These are phyloP conservation scores for Endocladia muricata DNA, from an alignment of 31 red algal species.

Conservation along the genomic window DNA sequence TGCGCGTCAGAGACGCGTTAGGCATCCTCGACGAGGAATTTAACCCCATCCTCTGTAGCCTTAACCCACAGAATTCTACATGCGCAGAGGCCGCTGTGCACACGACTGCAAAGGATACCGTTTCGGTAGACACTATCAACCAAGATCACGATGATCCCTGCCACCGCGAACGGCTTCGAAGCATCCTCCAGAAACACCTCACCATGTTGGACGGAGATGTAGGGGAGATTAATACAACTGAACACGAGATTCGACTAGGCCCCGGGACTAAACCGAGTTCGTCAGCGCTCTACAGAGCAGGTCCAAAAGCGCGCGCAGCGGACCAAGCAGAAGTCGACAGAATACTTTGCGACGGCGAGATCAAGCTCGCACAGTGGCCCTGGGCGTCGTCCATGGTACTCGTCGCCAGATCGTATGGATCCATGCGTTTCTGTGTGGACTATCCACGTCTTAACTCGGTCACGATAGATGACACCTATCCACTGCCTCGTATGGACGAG, in stretches of 20 bases:
- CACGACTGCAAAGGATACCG: neutral
- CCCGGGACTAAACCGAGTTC: neutral
- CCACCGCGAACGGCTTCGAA: neutral
- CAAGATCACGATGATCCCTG: neutral
- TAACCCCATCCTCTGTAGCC: neutral
- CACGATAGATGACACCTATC: slow-evolving; percentile 37
- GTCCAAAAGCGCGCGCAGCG: slow-evolving; percentile 2
- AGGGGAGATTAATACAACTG: neutral
- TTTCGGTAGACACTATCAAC: neutral
- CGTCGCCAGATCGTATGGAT: slow-evolving; percentile 38
- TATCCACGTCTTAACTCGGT: slow-evolving; percentile 40
- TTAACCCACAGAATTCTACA: neutral
- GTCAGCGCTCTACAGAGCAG: neutral
- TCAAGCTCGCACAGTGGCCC: slow-evolving; percentile 42
- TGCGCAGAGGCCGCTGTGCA: neutral
- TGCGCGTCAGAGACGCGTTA: neutral
- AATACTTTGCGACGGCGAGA: slow-evolving; percentile 12
- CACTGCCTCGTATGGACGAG: slow-evolving; percentile 55
- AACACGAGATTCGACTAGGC: neutral
- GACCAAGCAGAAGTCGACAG: slow-evolving; percentile 15
- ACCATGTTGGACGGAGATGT: neutral
- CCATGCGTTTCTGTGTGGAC: slow-evolving; percentile 34
- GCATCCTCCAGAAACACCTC: neutral
- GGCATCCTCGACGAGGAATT: neutral
- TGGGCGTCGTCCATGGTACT: slow-evolving; percentile 53